Percentiles rank a stretch among this genome's conserved stretches.
These are phyloP conservation scores for Amoebophrya sp. DNA, from an alignment of 169 alveolate species.

Conservation along the genomic window DNA sequence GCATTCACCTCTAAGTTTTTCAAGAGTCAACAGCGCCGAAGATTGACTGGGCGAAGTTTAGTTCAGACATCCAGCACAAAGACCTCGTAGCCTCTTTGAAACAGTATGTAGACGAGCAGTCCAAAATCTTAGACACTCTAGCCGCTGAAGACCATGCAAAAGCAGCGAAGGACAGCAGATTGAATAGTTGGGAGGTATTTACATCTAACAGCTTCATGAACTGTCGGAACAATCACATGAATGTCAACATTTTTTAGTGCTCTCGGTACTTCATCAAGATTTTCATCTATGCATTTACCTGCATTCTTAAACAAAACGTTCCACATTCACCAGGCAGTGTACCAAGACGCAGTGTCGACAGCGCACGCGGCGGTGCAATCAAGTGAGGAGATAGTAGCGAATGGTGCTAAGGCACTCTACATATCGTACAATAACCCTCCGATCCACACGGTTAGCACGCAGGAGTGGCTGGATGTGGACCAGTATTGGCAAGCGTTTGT, in stretches of 20 bases:
- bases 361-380: constrained; percentile 58
- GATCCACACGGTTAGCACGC: constrained; percentile 49
- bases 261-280: neutral
- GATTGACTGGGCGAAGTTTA: constrained; percentile 55
- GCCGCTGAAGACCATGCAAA: constrained; percentile 34
- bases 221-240: neutral
- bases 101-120: constrained; percentile 53
- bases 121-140: constrained; percentile 38
- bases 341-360: constrained; percentile 52
- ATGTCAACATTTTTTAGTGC: neutral
- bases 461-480: constrained; percentile 74
- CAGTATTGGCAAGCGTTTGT: constrained; percentile 78
- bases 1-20: too few species aligned
- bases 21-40: too few species aligned
- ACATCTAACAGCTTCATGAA: neutral
- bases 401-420: constrained; percentile 73
- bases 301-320: constrained; percentile 16
- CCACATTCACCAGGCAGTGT: neutral
- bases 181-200: neutral
- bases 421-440: constrained; percentile 70
- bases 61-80: constrained; percentile 48
- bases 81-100: constrained; percentile 54
- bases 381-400: constrained; percentile 58
- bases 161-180: constrained; percentile 11
- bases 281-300: neutral